A percentile compares a stretch with the other conserved stretches of the same genome.
phyloP scores from a whole-genome alignment of 1,139 yeast species.

The Yamadazyma sp. region DNA sequence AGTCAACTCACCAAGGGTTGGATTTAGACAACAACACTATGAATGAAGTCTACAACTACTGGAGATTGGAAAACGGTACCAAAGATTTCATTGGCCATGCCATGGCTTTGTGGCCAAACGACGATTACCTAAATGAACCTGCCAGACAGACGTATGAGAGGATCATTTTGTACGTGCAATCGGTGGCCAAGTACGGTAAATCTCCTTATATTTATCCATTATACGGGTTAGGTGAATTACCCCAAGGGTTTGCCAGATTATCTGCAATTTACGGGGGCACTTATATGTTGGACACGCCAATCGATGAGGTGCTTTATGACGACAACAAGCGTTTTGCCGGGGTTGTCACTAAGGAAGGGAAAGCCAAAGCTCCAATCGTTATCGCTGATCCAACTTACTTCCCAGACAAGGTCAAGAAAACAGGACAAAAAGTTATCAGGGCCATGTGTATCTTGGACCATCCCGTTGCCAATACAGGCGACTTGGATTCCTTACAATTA shows the following conservation, averaged over 20 bases:
- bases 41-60: conserved; percentile 87
- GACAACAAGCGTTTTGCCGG: conserved; percentile 72
- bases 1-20: conserved; percentile 81
- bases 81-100: conserved; percentile 98
- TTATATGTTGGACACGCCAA: conserved; percentile 94
- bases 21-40: conserved; percentile 86
- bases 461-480: conserved; percentile 80
- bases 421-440: conserved; percentile 86
- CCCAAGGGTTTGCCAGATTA: conserved; percentile 97
- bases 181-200: conserved; percentile 93
- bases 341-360: conserved; percentile 87
- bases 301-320: conserved; percentile 80
- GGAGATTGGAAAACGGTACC: conserved; percentile 90
- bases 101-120: conserved; percentile 96
- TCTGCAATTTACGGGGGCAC: conserved; percentile 99
- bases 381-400: conserved; percentile 98
- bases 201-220: conserved; percentile 95
- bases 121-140: conserved; percentile 82
- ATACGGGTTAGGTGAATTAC: conserved; percentile 95
- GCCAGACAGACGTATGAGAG: conserved; percentile 93
- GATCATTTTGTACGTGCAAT: conserved; percentile 78
- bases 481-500: conserved; percentile 88
- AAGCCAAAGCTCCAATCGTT: conserved; percentile 88
- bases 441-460: conserved; percentile 94
- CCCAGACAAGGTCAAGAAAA: conserved; percentile 83